Base-by-base conservation (phyloP, 2,329 filamentous ascomycete genomes). In the Alternaria ventricosa region DNA sequence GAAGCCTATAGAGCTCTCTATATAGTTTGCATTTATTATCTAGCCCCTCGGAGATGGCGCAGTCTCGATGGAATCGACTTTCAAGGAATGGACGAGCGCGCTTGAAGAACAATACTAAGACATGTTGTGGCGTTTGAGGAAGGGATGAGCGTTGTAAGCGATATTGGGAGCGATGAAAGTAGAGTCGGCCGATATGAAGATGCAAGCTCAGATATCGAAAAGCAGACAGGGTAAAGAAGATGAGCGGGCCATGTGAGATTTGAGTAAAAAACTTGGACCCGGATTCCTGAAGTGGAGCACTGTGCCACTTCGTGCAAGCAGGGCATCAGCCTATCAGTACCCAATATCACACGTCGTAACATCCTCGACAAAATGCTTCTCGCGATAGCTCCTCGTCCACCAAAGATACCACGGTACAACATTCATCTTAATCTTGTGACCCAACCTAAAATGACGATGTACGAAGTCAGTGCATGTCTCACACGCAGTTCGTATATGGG, bases 331-430 rank as follows among this genome's bases (percentile, higher is more conserved):
- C 33, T 11, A 20, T 71, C 70, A 81, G 66, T 81, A 82, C 7
- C 72, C 73, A 60, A 82, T 68, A 55, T 81, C 79, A 49, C 76
- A 73, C 5, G 64, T 79, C 7, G 81, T 84, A 11, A 84, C 82
- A 74, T 84, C 82, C 72, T 83, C 82, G 3, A 81, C 71, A 61
- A 84, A 84, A 68, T 83, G 82, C 71, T 78, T 79, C 72, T 83
- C 80, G 18, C 82, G 69, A 53, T 78, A 75, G 1, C 63, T 64
- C 57, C 74, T 78, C 25, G 81, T 82, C 74, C 80, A 83, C 82
- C 82, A 84, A 62, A 84, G 65, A 73, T 81, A 84, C 82, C 82
- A 84, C 47, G 82, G 82, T n/a, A 83, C 76, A 47, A 84, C 67
- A 58, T 77, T 80, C 47, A 79, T 82, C 76, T 83, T 83, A 55